These are phyloP conservation scores for Verticillium albo-atrum DNA, from an alignment of 2,329 filamentous ascomycete genomes.

Conservation along the genomic window DNA sequence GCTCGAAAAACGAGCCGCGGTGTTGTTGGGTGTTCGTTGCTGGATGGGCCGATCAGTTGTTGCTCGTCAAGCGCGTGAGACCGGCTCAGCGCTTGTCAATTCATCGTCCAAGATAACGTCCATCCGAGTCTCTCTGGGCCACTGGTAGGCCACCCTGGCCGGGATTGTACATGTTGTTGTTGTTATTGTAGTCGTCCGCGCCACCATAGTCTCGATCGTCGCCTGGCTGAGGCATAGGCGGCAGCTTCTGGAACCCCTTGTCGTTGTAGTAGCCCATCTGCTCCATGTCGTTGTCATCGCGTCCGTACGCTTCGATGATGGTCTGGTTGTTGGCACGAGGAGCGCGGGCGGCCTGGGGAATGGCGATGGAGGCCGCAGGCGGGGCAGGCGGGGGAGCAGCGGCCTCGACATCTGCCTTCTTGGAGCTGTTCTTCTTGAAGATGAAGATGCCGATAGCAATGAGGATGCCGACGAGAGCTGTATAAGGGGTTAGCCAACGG, in stretches of 20 bases:
- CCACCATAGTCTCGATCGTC: not conserved
- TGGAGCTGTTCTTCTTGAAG: not conserved
- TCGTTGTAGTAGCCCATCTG: constrained; percentile 2
- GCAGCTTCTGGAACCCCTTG: constrained; percentile 1
- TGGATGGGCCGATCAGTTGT: not conserved
- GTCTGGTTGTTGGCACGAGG: not conserved
- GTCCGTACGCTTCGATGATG: constrained; percentile 1
- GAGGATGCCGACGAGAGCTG: not conserved
- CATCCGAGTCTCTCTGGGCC: constrained; percentile 7
- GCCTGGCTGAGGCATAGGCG: not conserved
- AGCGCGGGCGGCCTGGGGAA: not conserved
- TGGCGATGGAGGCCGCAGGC: not conserved
- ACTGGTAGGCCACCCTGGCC: constrained; percentile 6
- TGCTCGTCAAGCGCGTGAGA: not conserved
- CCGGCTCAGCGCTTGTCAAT: not conserved
- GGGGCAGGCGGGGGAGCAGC: not conserved
- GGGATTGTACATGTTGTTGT: not conserved
- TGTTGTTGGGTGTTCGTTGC: not conserved
- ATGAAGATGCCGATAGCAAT: constrained; percentile 1
- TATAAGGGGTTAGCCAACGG: not conserved
- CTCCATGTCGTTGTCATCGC: constrained; percentile 2
- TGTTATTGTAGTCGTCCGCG: not conserved
- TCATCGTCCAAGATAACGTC: constrained; percentile 6
- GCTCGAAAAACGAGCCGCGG: not conserved
- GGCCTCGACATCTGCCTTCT: not conserved